These are phyloP conservation scores for Parietichytrium sp. DNA, from an alignment of 108 stramenopile species.

Conservation along the genomic window DNA sequence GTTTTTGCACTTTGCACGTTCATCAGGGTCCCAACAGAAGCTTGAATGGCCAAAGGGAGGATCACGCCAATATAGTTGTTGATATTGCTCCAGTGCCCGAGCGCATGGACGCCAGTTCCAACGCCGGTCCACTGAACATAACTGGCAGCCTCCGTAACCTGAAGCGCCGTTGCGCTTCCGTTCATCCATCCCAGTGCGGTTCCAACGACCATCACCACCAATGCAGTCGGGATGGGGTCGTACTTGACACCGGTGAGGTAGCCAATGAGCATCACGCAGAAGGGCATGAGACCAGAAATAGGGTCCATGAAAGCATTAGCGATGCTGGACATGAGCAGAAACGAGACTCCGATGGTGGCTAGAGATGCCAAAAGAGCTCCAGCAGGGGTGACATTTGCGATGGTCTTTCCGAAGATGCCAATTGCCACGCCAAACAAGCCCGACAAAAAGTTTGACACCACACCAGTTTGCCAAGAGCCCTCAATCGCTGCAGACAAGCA, in stretches of 20 bases:
- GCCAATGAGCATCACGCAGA: neutral
- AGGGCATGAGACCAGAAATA: neutral
- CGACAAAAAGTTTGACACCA: slow-evolving; percentile 48
- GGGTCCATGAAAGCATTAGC: neutral
- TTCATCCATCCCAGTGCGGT: slow-evolving; percentile 47
- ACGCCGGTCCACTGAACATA: neutral
- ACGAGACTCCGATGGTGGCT: neutral
- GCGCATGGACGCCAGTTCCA: neutral
- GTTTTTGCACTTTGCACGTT: neutral
- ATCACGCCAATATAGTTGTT: neutral
- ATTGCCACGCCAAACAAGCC: slow-evolving; percentile 45
- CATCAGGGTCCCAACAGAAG: neutral
- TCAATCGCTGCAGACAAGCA: neutral
- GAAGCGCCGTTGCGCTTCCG: slow-evolving; percentile 19
- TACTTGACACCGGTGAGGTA: neutral
- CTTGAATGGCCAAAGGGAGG: neutral
- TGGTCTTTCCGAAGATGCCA: slow-evolving; percentile 36
- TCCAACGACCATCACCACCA: slow-evolving; percentile 42
- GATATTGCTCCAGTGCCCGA: neutral
- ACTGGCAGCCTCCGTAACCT: slow-evolving; percentile 34
- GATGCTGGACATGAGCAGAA: neutral
- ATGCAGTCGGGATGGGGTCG: neutral
- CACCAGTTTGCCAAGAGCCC: slow-evolving; percentile 46
- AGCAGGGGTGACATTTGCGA: slow-evolving; percentile 13
- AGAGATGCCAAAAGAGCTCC: neutral